Percentiles rank a stretch among this genome's conserved stretches.
Conservation (phyloP, 148 eudicot species). For the Pouteria glomerata region DNA sequence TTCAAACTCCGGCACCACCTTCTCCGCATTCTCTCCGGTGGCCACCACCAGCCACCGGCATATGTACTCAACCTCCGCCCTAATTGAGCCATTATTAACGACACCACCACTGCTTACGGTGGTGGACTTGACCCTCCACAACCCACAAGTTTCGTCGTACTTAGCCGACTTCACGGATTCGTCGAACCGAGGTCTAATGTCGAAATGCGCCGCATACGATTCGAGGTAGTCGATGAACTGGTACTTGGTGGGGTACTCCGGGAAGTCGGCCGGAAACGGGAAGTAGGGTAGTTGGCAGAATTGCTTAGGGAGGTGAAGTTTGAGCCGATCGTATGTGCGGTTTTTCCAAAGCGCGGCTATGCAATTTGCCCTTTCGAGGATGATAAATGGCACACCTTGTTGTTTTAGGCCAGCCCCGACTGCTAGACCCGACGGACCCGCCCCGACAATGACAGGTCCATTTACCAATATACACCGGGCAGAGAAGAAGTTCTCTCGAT, state of each 20-base stretch:
- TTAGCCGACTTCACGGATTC: conserved; percentile 49
- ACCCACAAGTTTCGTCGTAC: conserved; percentile 49
- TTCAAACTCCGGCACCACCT: conserved; percentile 76
- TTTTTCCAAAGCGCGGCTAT: conserved; percentile 80
- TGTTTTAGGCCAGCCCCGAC: conserved; percentile 71
- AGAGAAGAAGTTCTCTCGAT: conserved; percentile 43
- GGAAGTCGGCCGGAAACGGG: conserved; percentile 59
- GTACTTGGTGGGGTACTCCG: conserved; percentile 62
- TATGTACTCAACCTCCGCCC: conserved; percentile 60
- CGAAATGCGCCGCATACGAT: conserved; percentile 34
- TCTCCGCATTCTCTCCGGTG: conserved; percentile 91
- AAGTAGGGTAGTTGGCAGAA: conserved; percentile 73
- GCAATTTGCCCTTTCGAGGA: conserved; percentile 76
- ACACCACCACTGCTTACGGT: not conserved
- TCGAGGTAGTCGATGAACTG: conserved; percentile 49
- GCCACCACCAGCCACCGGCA: conserved; percentile 95
- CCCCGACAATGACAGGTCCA: conserved; percentile 78
- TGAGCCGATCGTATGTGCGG: conserved; percentile 68
- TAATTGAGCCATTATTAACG: not conserved
- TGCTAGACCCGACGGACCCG: conserved; percentile 75
- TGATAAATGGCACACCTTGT: conserved; percentile 58
- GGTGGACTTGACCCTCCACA: conserved; percentile 15
- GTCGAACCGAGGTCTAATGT: conserved; percentile 42
- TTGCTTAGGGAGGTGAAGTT: conserved; percentile 72
- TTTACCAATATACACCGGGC: conserved; percentile 58